Percentiles rank a stretch among this genome's conserved stretches.
Evolutionary conservation across 2,329 filamentous ascomycete genomes (phyloP).

Genomic region (Neophaeococcomyces mojaviensis): DNA sequence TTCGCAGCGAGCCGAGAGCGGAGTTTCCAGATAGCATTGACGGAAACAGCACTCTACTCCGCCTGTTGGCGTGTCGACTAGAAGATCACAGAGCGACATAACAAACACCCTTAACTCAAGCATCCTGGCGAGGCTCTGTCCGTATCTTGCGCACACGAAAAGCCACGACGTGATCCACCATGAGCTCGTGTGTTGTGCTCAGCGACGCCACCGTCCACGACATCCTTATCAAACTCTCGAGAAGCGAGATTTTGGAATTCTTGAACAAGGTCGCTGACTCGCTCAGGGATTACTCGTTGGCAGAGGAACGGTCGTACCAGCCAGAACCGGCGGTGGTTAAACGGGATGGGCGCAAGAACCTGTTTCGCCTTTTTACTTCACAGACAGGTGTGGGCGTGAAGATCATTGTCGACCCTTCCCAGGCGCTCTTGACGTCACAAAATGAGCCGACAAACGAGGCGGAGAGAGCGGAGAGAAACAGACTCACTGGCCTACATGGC

Average conservation of each 20-base stretch:
- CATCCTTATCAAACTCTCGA: conserved; percentile 6
- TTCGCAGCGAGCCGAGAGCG: too few species aligned
- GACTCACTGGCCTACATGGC: neutral
- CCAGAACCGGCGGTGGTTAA: conserved; percentile 4
- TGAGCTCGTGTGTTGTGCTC: conserved; percentile 1
- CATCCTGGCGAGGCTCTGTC: too few species aligned
- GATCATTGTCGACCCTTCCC: conserved; percentile 6
- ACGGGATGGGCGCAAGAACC: conserved; percentile 5
- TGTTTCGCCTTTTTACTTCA: conserved; percentile 5
- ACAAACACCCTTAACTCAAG: too few species aligned
- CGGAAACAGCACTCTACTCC: too few species aligned
- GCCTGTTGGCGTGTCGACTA: too few species aligned
- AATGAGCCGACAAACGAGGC: neutral
- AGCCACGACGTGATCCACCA: too few species aligned
- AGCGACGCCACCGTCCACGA: conserved; percentile 5
- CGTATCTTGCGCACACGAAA: too few species aligned
- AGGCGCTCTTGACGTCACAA: neutral
- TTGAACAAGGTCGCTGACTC: neutral
- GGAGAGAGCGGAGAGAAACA: neutral
- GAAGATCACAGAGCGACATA: too few species aligned
- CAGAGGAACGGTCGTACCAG: conserved; percentile 5
- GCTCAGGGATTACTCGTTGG: neutral
- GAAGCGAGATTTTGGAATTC: conserved; percentile 1
- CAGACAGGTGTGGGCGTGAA: conserved; percentile 1
- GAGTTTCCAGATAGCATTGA: too few species aligned